Conservation (phyloP, 495 filamentous ascomycete species). For the Oidiodendron maius region DNA sequence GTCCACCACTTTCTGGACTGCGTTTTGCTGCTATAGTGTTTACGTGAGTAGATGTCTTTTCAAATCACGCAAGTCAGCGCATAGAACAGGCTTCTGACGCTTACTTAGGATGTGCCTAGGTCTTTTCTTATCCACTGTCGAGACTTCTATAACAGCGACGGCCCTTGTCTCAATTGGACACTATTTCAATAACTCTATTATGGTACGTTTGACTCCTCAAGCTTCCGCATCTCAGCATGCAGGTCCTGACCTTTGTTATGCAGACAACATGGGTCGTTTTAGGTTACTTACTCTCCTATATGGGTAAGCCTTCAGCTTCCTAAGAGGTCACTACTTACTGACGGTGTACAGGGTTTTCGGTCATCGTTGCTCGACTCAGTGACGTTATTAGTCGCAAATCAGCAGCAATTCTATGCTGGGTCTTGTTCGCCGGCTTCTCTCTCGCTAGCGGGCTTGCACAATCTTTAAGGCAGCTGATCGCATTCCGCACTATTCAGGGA, state of each 20-base stretch:
- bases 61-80: no score
- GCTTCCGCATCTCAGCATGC: no score
- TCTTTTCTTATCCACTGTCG: constrained; percentile 22
- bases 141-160: constrained; percentile 25
- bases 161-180: constrained; percentile 20
- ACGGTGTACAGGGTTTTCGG: no score
- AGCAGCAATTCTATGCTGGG: constrained; percentile 37
- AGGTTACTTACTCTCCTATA: constrained; percentile 50
- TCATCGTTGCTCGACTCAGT: constrained; percentile 43
- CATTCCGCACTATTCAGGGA: constrained; percentile 35
- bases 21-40: no score
- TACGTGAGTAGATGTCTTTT: no score
- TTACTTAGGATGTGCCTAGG: constrained; percentile 18
- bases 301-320: no score
- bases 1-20: no score
- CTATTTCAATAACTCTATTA: constrained; percentile 15
- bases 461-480: constrained; percentile 40
- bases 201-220: no score
- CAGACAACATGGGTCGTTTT: constrained; percentile 52
- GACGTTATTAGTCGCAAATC: constrained; percentile 46
- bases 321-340: no score
- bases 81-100: no score
- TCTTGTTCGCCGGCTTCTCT: constrained; percentile 50
- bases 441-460: constrained; percentile 43
- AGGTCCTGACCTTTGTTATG: no score